These are phyloP conservation scores for Debaryomyces subglobosus DNA, from an alignment of 1,139 yeast genomes.

Conservation along the genomic window DNA sequence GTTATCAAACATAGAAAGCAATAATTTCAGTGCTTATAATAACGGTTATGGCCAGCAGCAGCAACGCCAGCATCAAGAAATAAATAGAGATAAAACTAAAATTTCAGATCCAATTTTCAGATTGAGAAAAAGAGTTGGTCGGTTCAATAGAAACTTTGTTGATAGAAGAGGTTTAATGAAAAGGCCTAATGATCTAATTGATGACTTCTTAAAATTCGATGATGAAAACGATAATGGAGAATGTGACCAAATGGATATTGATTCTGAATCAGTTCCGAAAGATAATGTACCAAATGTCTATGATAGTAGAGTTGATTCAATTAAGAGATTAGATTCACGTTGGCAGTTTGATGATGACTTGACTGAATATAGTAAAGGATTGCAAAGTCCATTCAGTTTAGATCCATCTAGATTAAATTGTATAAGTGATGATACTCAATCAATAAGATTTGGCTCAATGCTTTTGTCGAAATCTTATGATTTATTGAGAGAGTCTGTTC, in stretches of 20 bases:
- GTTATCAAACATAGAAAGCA: constrained; percentile 46
- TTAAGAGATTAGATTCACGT: constrained; percentile 63
- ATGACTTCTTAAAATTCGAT: constrained; percentile 38
- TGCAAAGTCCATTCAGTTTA: constrained; percentile 59
- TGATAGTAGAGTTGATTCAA: constrained; percentile 55
- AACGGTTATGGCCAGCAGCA: constrained; percentile 44
- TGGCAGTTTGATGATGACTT: constrained; percentile 78
- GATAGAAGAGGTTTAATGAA: constrained; percentile 61
- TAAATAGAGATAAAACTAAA: constrained; percentile 26
- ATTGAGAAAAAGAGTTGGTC: constrained; percentile 74
- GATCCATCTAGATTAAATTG: constrained; percentile 73
- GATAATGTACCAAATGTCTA: constrained; percentile 46
- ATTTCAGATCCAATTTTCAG: constrained; percentile 62
- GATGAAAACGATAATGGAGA: constrained; percentile 28
- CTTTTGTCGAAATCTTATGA: constrained; percentile 84
- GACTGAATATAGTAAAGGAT: constrained; percentile 49
- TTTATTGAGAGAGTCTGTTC: constrained; percentile 55
- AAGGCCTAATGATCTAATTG: constrained; percentile 37
- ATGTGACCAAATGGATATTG: constrained; percentile 15
- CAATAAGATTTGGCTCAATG: constrained; percentile 91
- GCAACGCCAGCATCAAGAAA: constrained; percentile 23
- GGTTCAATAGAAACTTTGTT: constrained; percentile 69
- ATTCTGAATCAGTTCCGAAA: constrained; percentile 9
- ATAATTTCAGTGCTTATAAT: constrained; percentile 51
- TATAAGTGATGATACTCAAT: constrained; percentile 84